phyloP scores from a whole-genome alignment of 441 rosid genomes.

The California macrophylla region DNA sequence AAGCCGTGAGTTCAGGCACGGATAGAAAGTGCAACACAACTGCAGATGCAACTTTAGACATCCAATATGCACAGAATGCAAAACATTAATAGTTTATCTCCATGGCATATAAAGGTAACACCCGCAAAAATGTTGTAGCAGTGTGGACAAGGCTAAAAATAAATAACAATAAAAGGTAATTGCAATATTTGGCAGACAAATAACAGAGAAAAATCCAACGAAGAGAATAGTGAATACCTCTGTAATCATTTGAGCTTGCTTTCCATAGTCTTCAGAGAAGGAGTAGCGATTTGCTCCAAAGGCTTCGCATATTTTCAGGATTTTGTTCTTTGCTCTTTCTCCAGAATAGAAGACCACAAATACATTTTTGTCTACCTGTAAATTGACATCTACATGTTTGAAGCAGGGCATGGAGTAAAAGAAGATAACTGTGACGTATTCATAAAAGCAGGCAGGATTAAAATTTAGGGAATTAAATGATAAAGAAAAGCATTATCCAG shows the following conservation, averaged over 20 bases:
- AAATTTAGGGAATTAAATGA: neutral
- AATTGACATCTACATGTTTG: constrained; percentile 5
- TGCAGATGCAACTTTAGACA: neutral
- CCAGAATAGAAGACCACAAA: constrained; percentile 38
- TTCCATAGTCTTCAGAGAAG: constrained; percentile 30
- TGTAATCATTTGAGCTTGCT: constrained; percentile 32
- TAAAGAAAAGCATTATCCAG: neutral
- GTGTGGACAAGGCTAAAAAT: neutral
- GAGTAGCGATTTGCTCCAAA: constrained; percentile 43
- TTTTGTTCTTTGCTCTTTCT: constrained; percentile 35
- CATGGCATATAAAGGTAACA: neutral
- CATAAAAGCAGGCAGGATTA: constrained; percentile 1
- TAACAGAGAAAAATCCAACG: neutral
- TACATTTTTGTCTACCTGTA: constrained; percentile 40
- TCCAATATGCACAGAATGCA: neutral
- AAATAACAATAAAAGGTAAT: neutral
- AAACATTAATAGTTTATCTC: neutral
- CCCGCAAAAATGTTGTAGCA: neutral
- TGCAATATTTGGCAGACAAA: neutral
- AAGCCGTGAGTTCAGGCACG: neutral
- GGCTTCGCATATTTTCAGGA: constrained; percentile 41
- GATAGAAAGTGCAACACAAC: neutral
- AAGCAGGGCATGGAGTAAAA: constrained; percentile 8
- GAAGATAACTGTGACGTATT: neutral
- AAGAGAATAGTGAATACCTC: constrained; percentile 24